Evolutionary conservation across 2,329 filamentous ascomycete genomes (phyloP), one percentile per base, ranked within the genome.

Genomic region (Simplicillium aogashimaense): DNA sequence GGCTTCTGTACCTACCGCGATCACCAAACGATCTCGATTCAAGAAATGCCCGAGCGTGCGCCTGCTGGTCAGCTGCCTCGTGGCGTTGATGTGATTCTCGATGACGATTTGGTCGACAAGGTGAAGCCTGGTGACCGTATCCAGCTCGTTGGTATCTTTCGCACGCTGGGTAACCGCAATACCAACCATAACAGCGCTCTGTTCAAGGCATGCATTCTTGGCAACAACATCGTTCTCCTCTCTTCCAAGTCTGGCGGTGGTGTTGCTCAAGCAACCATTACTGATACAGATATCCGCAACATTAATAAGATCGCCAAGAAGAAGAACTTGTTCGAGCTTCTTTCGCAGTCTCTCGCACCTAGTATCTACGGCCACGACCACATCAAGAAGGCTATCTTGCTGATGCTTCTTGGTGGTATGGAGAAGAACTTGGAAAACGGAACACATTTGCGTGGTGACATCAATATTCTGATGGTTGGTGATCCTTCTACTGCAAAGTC

Each of bases 361-460:
- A 95, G 89, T 65, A 98, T 98, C 43, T 95, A 87, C 54, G 92
- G 92, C 0, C 92, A 98, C 53, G 89, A 94, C 54, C 85, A 95
- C 59, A 94, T 98, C 66, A 98, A 98, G 64, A 95, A 94, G 63
- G 92, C 92, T 1, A 94, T 98, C 48, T 66, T 98, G 28, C 77
- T 98, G 37, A 94, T 97, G 86, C 74, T 98, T 20, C 70, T 98
- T 12, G 86, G 92, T 54, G 92, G 92, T 43, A 88, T 94, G 74
- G 92, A 98, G 69, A 98, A 98, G 72, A 98, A 98, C 54, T 65
- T 98, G 42, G 92, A 97, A 47, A 98, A 98, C 52, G 92, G 92
- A 43, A 97, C 92, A 1, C 92, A 98, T 75, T 66, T 98, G 58
- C 83, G 92, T 74, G 92, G 92, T 67, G 92, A 98, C 56, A 97